Base-by-base conservation (phyloP, 2,329 filamentous ascomycete genomes). In the Didymella arachidicola region DNA sequence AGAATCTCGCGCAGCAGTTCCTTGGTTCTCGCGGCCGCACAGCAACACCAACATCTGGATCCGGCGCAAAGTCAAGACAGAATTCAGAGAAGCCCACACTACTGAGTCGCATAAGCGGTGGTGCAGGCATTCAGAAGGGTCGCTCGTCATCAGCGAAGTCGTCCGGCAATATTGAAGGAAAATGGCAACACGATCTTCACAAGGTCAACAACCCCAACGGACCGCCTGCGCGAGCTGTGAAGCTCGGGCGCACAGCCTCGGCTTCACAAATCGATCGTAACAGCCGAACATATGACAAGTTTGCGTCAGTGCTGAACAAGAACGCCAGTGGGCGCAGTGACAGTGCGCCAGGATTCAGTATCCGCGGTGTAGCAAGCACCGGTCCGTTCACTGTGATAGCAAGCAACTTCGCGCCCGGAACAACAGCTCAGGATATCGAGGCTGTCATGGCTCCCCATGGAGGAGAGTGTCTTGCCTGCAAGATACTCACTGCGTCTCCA, bases 381-480 rank as follows among this genome's bases (percentile, higher is more conserved):
- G 89, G 90, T 0, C 90, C 90, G 1, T 91, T 86, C 67, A 84
- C 86, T 18, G 85, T 95, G 25, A 84, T 92, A 73, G 90, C 89
- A 2, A 89, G 91, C 76, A 95, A 95, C 80, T 92, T 95, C 73
- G 91, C 91, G 12, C 86, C 86, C 2, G 91, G 91, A 36, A 95
- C 91, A 0, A 93, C 91, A 7, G 89, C 89, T 1, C 90, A 89
- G 29, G 91, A 95, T 71, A 92, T 95, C 59, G 90, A 93, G 80
- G 90, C 88, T 67, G 91, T 91, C 56, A 88, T 95, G 86, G 85
- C 83, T n/a, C 87, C 87, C 0, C 80, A 91, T n/a, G 90, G 89
- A 38, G 84, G 84, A 30, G 82, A 88, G 60, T 66, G 92, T 69
- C 72, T 84, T 25, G 86, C 84, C 69, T 94, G 91, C 78, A 84